Base-by-base conservation (phyloP, 1,284 basidiomycete genomes). In the Retiboletus flavoniger region DNA sequence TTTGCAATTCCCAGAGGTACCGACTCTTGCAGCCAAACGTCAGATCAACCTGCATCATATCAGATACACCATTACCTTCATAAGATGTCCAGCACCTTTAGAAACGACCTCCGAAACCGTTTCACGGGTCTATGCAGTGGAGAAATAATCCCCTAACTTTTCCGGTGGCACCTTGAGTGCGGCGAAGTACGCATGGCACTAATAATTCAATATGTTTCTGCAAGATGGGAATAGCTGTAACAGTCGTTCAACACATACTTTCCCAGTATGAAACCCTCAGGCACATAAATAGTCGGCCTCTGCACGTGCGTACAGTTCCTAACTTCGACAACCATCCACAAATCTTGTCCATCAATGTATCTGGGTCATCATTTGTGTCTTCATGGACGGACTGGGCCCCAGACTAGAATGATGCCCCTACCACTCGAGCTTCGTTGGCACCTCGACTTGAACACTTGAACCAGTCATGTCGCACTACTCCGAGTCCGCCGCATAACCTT, bases 201-300 rank as follows among this genome's bases (percentile, higher is more conserved):
- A 95, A 65, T 60, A 93, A 86, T 44, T 86, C 75, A 40, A 88
- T 60, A 67, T 95, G 90, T 54, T 78, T 83, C 64, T 80, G 76
- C 38, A 94, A 76, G 39, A 93, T 73, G 1, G 84, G 77, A 35
- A 91, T 84, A 35, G 90, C 91, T 94, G 65, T 35, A 61, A 63
- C 45, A 51, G 49, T 47, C 51, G 57, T 47, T 57, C 45, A 55
- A 51, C 48, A 47, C 51, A 52, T 34, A 46, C 39, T n/a, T 48
- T 54, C 16, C 40, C 16, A 40, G 44, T 45, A 50, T 40, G 54
- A 39, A 41, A 70, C 47, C 47, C 47, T 48, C 49, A 72, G 90
- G 71, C 69, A 94, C 92, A 93, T 29, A 93, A 66, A 66, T 94
- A 94, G 63, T 95, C 92, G 16, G 71, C 73, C 67, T 92, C 89